Evolutionary conservation across 495 filamentous ascomycete species (phyloP).

Genomic region (Penicillium chermesinum): DNA sequence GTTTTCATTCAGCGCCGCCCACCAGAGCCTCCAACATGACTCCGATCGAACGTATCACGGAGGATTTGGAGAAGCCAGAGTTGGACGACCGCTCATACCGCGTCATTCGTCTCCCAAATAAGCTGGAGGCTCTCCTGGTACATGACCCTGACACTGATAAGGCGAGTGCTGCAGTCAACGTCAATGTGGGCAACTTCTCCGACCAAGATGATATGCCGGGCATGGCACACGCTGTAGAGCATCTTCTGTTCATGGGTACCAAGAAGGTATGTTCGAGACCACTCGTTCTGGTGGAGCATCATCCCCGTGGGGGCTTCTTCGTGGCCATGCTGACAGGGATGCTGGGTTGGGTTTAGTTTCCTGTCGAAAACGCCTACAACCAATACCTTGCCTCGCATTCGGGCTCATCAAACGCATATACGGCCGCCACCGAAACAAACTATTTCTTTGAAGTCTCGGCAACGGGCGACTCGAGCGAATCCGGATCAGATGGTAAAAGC

Average conservation of each 20-base stretch:
- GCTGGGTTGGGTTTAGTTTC: conserved; percentile 54
- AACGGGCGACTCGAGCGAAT: conserved; percentile 47
- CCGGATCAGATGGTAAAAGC: conserved; percentile 25
- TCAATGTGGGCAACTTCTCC: conserved; percentile 93
- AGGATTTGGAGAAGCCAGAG: conserved; percentile 77
- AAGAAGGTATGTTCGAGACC: conserved; percentile 64
- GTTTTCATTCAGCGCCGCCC: conserved; percentile 18
- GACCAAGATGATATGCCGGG: conserved; percentile 90
- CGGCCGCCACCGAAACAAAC: conserved; percentile 88
- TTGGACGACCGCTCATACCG: conserved; percentile 86
- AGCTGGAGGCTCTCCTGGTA: conserved; percentile 90
- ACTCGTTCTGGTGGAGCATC: neutral
- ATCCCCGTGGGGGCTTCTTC: neutral
- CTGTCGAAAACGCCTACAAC: conserved; percentile 92
- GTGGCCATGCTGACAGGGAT: conserved; percentile 10
- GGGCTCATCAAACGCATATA: conserved; percentile 92
- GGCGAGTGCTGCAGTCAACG: conserved; percentile 89
- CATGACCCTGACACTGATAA: conserved; percentile 97
- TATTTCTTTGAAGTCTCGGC: conserved; percentile 96
- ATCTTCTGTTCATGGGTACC: conserved; percentile 97
- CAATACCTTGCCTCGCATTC: conserved; percentile 86
- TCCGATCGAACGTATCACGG: conserved; percentile 65
- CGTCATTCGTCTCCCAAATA: conserved; percentile 77
- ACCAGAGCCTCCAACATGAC: conserved; percentile 31
- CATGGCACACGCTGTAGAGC: conserved; percentile 85